phyloP scores from a whole-genome alignment of 352 stramenopile genomes.

The Phytophthora rubi region DNA sequence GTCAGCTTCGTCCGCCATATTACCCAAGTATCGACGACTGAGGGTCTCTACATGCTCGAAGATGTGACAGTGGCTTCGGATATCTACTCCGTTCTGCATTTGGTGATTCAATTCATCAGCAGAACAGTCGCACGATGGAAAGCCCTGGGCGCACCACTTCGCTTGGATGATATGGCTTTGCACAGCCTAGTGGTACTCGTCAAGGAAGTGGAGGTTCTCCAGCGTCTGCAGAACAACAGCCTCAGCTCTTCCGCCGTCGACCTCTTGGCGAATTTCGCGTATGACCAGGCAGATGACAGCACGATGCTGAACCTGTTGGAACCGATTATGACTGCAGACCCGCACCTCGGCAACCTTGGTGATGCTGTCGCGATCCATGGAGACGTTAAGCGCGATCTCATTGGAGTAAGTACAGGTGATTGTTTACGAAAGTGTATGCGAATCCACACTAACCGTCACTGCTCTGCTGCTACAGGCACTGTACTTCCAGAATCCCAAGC shows the following conservation, averaged over 20 bases:
- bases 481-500: constrained; percentile 69
- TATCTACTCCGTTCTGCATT: constrained; percentile 33
- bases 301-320: constrained; percentile 55
- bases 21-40: constrained; percentile 28
- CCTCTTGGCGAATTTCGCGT: constrained; percentile 37
- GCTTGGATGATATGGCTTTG: constrained; percentile 49
- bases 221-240: constrained; percentile 16
- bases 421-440: background rate
- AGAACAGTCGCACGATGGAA: constrained; percentile 37
- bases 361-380: constrained; percentile 33
- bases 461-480: constrained; percentile 40
- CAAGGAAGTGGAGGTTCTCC: constrained; percentile 54
- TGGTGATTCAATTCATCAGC: constrained; percentile 43
- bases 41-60: constrained; percentile 31
- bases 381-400: constrained; percentile 49
- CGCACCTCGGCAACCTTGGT: constrained; percentile 39
- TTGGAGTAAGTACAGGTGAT: constrained; percentile 47
- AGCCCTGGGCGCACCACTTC: constrained; percentile 20
- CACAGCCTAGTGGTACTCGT: constrained; percentile 50
- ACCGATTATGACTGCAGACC: constrained; percentile 47
- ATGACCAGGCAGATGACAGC: constrained; percentile 31
- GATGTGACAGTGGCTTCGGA: constrained; percentile 29
- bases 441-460: constrained; percentile 8
- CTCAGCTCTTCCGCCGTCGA: background rate
- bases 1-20: constrained; percentile 47